phyloP scores from a whole-genome alignment of 2,329 filamentous ascomycete species.

The Coleophoma cylindrospora region DNA sequence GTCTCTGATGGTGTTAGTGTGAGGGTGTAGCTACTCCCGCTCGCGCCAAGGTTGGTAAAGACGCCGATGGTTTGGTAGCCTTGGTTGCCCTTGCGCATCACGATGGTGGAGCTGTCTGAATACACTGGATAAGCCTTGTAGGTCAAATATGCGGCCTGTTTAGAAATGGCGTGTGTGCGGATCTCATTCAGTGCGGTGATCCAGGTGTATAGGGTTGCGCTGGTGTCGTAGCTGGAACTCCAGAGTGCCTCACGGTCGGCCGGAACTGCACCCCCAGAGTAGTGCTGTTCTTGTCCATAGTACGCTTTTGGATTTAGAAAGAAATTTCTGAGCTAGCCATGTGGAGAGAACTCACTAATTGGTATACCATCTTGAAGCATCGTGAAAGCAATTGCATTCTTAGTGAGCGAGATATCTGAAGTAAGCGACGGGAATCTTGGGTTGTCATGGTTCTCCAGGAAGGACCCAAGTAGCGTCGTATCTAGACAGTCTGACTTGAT shows the following conservation, averaged over 20 bases:
- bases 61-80: slow-evolving; percentile 24
- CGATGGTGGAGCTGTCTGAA: slow-evolving; percentile 20
- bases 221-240: slow-evolving; percentile 33
- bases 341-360: slow-evolving; percentile 26
- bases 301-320: slow-evolving; percentile 32
- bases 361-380: slow-evolving; percentile 47
- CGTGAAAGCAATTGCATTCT: slow-evolving; percentile 44
- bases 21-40: slow-evolving; percentile 25
- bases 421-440: slow-evolving; percentile 18
- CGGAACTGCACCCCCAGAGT: slow-evolving; percentile 31
- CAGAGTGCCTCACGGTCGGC: slow-evolving; percentile 40
- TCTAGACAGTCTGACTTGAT: slow-evolving; percentile 26
- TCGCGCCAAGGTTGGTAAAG: slow-evolving; percentile 34
- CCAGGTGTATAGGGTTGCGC: slow-evolving; percentile 32
- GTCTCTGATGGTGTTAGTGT: slow-evolving; percentile 30
- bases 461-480: slow-evolving; percentile 32
- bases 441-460: slow-evolving; percentile 31
- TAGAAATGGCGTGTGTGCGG: slow-evolving; percentile 19
- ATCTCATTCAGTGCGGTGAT: slow-evolving; percentile 26
- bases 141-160: slow-evolving; percentile 15
- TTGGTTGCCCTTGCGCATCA: slow-evolving; percentile 20
- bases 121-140: slow-evolving; percentile 22
- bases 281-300: slow-evolving; percentile 49
- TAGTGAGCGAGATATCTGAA: slow-evolving; percentile 25
- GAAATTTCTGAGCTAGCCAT: background rate